Evolutionary conservation across 2,329 filamentous ascomycete genomes (phyloP), one percentile per base, ranked within the genome.

Genomic region (Ophiocordyceps camponoti-floridani): DNA sequence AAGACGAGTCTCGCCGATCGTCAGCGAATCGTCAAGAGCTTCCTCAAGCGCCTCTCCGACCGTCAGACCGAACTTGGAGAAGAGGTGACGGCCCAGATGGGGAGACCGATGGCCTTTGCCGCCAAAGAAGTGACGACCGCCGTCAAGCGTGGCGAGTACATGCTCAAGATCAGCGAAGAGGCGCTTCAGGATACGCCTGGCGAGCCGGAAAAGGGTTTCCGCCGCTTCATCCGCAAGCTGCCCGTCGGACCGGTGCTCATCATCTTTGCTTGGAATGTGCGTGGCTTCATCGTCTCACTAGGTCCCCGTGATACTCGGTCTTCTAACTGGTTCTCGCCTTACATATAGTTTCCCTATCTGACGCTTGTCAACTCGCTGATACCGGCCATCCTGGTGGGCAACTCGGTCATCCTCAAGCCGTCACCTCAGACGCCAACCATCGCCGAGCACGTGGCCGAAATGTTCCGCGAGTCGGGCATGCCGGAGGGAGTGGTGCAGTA

Each of bases 41-140:
- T 88, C 1, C 66, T 96, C 41, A 73, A 79, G 49, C 63, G 84
- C 4, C 69, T 96, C 27, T 63, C 66, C 14, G 73, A 77, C 43
- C 79, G 77, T 58, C 75, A 87, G 61, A 82, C 91, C 77, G 82
- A 79, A 49, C 70, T 96, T 31, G 87, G 82, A 6, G 73, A 77
- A 52, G 88, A 95, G 60, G 67, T 96, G 47, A 95, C 88, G 0
- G 80, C 85, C 59, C 88, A 96, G 67, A 96, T 96, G 88, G 89
- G 89, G 40, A 75, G 89, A 18, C 89, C 89, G 31, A 94, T 95
- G 55, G 75, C 82, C 35, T 95, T 89, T 61, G 84, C 84, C 0
- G 79, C 73, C 42, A 86, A 79, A 52, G 89, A 96, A 66, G 73
- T 96, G 52, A 66, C 76, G 28, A 96, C 89, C 14, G 88, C 88